Conservation (phyloP, 768 basidiomycete genomes). For the Phaffia tasmanica region DNA sequence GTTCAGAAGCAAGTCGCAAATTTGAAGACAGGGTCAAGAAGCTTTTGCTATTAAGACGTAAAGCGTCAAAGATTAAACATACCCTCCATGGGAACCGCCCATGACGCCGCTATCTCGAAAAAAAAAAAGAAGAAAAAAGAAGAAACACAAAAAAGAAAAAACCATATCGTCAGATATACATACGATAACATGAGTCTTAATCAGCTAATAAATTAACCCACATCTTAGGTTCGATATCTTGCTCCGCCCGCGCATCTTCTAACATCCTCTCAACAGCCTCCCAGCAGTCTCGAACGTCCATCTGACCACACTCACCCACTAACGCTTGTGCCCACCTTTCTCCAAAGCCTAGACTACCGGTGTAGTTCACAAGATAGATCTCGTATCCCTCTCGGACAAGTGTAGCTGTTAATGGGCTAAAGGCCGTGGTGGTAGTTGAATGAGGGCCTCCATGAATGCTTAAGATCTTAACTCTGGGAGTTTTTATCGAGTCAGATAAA, state of each 20-base stretch:
- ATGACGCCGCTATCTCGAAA: conserved; percentile 39
- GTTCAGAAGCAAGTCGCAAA: conserved; percentile 40
- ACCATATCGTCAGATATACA: no score
- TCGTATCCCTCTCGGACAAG: conserved; percentile 44
- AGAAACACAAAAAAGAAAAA: neutral
- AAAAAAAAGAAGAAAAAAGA: neutral
- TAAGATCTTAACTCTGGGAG: conserved; percentile 41
- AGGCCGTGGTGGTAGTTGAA: conserved; percentile 44
- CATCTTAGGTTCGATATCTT: conserved; percentile 9
- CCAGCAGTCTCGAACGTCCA: conserved; percentile 58
- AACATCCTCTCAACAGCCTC: conserved; percentile 44
- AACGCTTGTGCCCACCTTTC: conserved; percentile 50
- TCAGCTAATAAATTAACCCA: neutral
- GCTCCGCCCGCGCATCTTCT: conserved; percentile 31
- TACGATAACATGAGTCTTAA: conserved; percentile 31
- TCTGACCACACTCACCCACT: conserved; percentile 50
- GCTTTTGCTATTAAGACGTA: neutral
- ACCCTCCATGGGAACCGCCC: conserved; percentile 65
- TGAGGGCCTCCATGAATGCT: conserved; percentile 59
- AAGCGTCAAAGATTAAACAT: conserved; percentile 45
- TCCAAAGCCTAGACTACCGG: conserved; percentile 57
- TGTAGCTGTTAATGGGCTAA: conserved; percentile 42
- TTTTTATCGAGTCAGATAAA: conserved; percentile 1
- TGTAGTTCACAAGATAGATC: conserved; percentile 54
- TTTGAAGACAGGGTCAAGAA: neutral